These are phyloP conservation scores for Oligophagozyma castellii DNA, from an alignment of 1,139 yeast genomes.

Conservation along the genomic window DNA sequence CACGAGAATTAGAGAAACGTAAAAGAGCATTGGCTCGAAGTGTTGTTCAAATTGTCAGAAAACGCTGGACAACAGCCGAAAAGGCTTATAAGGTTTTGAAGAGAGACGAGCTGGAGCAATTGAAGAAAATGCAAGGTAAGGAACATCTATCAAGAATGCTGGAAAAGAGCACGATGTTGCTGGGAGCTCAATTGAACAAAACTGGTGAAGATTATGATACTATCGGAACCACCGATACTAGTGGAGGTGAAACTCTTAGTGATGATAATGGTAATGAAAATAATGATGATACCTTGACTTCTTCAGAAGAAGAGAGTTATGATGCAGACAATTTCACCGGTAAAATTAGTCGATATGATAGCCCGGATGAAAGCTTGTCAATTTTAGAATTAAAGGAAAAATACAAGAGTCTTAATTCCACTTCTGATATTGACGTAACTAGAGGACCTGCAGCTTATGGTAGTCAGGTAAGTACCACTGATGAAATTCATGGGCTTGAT, in stretches of 20 bases:
- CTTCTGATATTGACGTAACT: slow-evolving; percentile 9
- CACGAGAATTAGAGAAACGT: slow-evolving; percentile 55
- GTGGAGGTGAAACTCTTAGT: slow-evolving; percentile 1
- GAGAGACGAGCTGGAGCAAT: slow-evolving; percentile 48
- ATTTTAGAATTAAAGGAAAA: not conserved
- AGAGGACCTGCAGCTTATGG: slow-evolving; percentile 7
- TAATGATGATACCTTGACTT: slow-evolving; percentile 1
- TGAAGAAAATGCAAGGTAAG: slow-evolving; percentile 67
- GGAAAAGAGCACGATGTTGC: slow-evolving; percentile 78
- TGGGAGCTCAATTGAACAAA: slow-evolving; percentile 63
- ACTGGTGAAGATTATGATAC: slow-evolving; percentile 13
- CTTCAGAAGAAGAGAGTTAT: not conserved
- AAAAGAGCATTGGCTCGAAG: slow-evolving; percentile 58
- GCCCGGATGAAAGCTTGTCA: not conserved
- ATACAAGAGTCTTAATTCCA: not conserved
- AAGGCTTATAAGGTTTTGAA: slow-evolving; percentile 51
- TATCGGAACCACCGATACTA: slow-evolving; percentile 3
- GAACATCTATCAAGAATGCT: slow-evolving; percentile 79
- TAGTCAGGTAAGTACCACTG: slow-evolving; percentile 7
- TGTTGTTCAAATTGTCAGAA: slow-evolving; percentile 73
- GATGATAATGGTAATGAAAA: slow-evolving; percentile 7
- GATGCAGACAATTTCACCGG: slow-evolving; percentile 2
- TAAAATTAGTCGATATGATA: too few species aligned
- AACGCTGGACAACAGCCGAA: slow-evolving; percentile 83
- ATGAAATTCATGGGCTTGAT: too few species aligned